Conservation (phyloP, 768 basidiomycete species). For the Rhodotorula kratochvilovae region DNA sequence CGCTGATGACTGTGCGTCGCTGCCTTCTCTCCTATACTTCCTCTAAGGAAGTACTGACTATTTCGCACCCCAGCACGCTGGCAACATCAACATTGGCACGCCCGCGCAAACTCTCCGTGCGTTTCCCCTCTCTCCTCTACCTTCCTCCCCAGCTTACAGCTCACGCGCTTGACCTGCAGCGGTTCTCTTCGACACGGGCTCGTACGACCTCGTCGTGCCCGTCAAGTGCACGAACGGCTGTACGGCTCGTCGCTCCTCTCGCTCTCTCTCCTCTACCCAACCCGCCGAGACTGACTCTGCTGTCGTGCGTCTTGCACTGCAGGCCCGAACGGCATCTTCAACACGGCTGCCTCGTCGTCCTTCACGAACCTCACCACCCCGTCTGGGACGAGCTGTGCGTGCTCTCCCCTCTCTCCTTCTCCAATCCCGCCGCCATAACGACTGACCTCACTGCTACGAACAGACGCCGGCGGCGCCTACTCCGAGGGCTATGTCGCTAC, state of each 20-base stretch:
- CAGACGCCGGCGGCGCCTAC: not conserved
- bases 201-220: not conserved
- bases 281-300: too few species aligned
- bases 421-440: too few species aligned
- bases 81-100: not conserved
- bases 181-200: not conserved
- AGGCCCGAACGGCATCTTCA: not conserved
- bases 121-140: not conserved
- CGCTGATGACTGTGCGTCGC: too few species aligned
- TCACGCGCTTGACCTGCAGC: not conserved
- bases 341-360: not conserved
- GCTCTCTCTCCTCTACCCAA: too few species aligned
- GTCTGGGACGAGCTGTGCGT: not conserved
- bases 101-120: not conserved
- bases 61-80: not conserved
- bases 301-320: too few species aligned
- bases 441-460: too few species aligned
- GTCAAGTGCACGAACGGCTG: not conserved
- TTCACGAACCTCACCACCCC: not conserved
- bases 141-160: too few species aligned
- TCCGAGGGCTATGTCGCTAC: not conserved
- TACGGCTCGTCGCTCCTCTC: not conserved
- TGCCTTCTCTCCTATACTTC: too few species aligned
- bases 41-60: not conserved
- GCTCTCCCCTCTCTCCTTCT: not conserved